These are phyloP conservation scores for Pyrrhoderma lamaoense DNA, from an alignment of 1,284 basidiomycete species.

Conservation along the genomic window DNA sequence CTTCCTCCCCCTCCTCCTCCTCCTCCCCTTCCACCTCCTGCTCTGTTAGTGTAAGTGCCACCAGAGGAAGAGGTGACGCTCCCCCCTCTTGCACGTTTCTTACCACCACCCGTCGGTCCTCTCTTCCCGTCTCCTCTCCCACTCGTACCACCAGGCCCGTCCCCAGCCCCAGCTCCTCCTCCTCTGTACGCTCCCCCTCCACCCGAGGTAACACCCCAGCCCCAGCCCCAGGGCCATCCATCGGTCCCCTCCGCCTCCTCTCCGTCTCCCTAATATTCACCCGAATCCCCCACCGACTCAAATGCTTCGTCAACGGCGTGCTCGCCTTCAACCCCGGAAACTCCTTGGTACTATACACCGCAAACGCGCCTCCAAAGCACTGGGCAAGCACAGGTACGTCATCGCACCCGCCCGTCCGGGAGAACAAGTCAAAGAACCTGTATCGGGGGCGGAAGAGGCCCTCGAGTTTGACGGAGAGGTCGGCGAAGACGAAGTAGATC, in stretches of 20 bases:
- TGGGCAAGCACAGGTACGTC: slow-evolving; percentile 56
- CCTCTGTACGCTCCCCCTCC: slow-evolving; percentile 34
- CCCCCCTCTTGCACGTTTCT: too few relatives aligned
- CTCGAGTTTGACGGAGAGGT: slow-evolving; percentile 54
- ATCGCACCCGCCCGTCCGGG: slow-evolving; percentile 19
- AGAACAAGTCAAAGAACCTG: slow-evolving; percentile 58
- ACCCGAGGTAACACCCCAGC: slow-evolving; percentile 22
- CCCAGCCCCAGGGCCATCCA: neutral
- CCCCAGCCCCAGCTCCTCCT: slow-evolving; percentile 30
- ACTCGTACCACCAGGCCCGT: neutral
- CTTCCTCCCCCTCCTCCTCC: slow-evolving; percentile 30
- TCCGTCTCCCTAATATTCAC: slow-evolving; percentile 66
- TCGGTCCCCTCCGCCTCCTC: slow-evolving; percentile 40
- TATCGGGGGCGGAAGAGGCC: slow-evolving; percentile 62
- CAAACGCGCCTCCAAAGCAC: slow-evolving; percentile 60
- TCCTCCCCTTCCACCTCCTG: slow-evolving; percentile 64
- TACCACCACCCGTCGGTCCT: too few relatives aligned
- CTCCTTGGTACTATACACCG: slow-evolving; percentile 72
- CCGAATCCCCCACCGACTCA: slow-evolving; percentile 48
- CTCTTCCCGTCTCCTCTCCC: neutral
- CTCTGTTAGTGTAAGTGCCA: too few relatives aligned
- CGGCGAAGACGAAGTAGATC: slow-evolving; percentile 69
- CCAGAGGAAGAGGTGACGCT: too few relatives aligned
- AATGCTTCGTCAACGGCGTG: slow-evolving; percentile 61
- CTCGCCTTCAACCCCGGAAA: slow-evolving; percentile 69